Evolutionary conservation across 352 stramenopile species (phyloP), one percentile per base, ranked within the genome.

Genomic region (Halophytophthora batemanensis): DNA sequence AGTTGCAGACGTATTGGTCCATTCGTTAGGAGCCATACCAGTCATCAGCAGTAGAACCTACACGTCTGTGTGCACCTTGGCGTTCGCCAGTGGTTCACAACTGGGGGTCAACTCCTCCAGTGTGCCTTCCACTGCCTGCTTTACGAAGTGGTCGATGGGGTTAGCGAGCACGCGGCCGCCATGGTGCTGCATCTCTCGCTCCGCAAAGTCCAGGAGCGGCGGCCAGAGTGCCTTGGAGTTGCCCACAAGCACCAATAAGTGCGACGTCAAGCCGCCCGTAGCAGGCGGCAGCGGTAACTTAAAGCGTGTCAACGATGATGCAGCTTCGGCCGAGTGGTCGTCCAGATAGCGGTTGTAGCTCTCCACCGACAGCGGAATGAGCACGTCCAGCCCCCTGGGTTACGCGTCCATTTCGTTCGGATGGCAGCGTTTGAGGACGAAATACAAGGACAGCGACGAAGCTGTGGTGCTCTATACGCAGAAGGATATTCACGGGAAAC

Each of bases 241-340:
- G 43, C 79, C 79, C 43, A 90, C 59, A 44, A 90, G 67, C 42
- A 88, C 58, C n/a, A 90, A 38, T 23, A 86, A 66, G 57, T 84
- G 69, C 18, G 74, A 70, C 12, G 44, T 47, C 34, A 59, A 57
- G 18, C 45, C 55, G 36, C 43, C 46, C 14, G 28, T 10, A 13
- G 49, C 31, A 3, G 25, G 2, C 2, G 55, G 50, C 13, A 70
- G 10, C 12, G 71, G 69, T 17, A 90, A 52, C 56, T 77, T 57
- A 51, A 81, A 90, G 17, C 57, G 65, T 39, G 57, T 59, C 18
- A 84, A 57, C 23, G 56, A 43, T 21, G 56, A 58, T n/a, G 55
- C 40, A 14, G 47, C 44, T n/a, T 78, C 63, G 13, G 59, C 60
- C n/a, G 64, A 65, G 21, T 59, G 33, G 6, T 19, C 50, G 3